Conservation (phyloP, 345 rosid genomes). For the Aurinia saxatilis region DNA sequence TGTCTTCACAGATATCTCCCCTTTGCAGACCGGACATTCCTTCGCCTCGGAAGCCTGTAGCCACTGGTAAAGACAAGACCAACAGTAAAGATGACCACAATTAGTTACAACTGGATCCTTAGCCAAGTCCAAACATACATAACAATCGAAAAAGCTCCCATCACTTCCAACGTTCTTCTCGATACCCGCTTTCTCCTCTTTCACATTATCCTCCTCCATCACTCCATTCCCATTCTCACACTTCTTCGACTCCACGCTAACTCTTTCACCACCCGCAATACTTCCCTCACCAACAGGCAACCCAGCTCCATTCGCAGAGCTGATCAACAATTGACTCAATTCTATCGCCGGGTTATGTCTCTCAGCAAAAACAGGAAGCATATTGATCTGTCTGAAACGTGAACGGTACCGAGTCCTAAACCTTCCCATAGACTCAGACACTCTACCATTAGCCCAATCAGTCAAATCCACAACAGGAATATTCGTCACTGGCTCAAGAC, state of each 20-base stretch:
- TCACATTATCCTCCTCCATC: conserved; percentile 37
- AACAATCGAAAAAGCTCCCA: conserved; percentile 72
- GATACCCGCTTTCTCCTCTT: conserved; percentile 42
- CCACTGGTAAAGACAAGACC: conserved; percentile 87
- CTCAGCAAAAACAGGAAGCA: conserved; percentile 30
- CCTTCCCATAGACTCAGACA: conserved; percentile 46
- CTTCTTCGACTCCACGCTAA: conserved; percentile 41
- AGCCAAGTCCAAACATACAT: conserved; percentile 69
- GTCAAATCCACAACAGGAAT: conserved; percentile 1
- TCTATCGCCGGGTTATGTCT: conserved; percentile 36
- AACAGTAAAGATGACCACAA: conserved; percentile 91
- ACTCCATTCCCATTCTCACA: conserved; percentile 60
- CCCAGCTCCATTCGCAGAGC: conserved; percentile 31
- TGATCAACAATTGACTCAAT: conserved; percentile 25
- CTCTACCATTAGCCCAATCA: conserved; percentile 38
- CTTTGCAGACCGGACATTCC: conserved; percentile 95
- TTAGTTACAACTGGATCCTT: conserved; percentile 81
- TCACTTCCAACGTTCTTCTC: conserved; percentile 49
- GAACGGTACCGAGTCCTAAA: conserved; percentile 26
- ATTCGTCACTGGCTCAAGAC: conserved; percentile 20
- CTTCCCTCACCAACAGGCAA: conserved; percentile 79
- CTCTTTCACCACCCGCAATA: conserved; percentile 59
- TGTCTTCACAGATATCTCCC: conserved; percentile 59
- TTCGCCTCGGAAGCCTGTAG: conserved; percentile 66
- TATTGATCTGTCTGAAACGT: conserved; percentile 40